These are phyloP conservation scores for Lichtheimia hyalospora DNA, from an alignment of 371 early-diverging fungal species.

Conservation along the genomic window DNA sequence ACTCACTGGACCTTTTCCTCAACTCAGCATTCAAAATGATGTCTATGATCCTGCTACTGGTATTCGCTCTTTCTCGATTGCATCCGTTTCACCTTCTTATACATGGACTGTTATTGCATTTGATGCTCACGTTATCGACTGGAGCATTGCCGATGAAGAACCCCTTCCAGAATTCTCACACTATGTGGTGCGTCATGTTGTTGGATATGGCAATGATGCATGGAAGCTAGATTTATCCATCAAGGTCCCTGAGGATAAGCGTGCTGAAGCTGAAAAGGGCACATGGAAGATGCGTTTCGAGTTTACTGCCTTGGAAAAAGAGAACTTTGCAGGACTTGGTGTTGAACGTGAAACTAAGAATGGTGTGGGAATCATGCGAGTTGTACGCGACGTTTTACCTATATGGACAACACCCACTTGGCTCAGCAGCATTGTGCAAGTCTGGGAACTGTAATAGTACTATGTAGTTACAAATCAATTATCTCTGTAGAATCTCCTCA, in stretches of 20 bases:
- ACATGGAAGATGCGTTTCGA: slow-evolving; percentile 48
- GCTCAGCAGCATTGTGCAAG: slow-evolving; percentile 53
- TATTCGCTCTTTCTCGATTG: slow-evolving; percentile 50
- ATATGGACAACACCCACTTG: slow-evolving; percentile 65
- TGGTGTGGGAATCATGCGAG: slow-evolving; percentile 56
- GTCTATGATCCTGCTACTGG: slow-evolving; percentile 52
- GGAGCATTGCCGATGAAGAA: slow-evolving; percentile 58
- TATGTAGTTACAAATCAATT: background rate
- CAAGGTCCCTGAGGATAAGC: slow-evolving; percentile 44
- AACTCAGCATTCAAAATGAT: slow-evolving; percentile 44
- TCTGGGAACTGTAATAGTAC: slow-evolving; percentile 41
- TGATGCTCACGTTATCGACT: slow-evolving; percentile 58
- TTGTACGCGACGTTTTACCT: slow-evolving; percentile 50
- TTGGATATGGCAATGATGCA: slow-evolving; percentile 59
- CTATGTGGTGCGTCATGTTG: slow-evolving; percentile 67
- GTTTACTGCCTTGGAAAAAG: slow-evolving; percentile 57
- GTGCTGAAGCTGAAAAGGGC: slow-evolving; percentile 36
- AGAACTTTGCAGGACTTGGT: slow-evolving; percentile 50
- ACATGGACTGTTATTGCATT: slow-evolving; percentile 71
- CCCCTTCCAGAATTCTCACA: slow-evolving; percentile 39
- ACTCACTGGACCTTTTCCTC: slow-evolving; percentile 41
- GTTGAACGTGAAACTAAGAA: slow-evolving; percentile 46
- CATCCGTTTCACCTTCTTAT: slow-evolving; percentile 57
- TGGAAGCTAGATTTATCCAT: slow-evolving; percentile 55
- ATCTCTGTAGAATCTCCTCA: background rate